These are phyloP conservation scores for Lenzites betulinus DNA, from an alignment of 768 basidiomycete species.

Conservation along the genomic window DNA sequence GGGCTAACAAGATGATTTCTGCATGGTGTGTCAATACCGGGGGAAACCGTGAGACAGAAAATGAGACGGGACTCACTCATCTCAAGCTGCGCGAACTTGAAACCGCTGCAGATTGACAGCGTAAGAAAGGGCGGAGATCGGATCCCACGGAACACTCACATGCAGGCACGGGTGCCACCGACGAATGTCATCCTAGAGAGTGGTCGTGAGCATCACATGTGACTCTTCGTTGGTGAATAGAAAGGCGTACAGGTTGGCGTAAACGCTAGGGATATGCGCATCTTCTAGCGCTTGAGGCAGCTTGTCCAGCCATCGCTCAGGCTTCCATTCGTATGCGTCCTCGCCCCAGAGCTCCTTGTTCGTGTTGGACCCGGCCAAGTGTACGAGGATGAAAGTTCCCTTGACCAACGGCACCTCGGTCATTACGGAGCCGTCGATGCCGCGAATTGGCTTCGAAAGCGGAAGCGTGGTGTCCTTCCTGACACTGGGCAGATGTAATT, in stretches of 20 bases:
- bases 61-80: constrained; percentile 11
- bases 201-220: no score
- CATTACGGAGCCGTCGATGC: constrained; percentile 39
- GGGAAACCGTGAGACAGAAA: background rate
- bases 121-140: no score
- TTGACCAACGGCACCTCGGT: constrained; percentile 41
- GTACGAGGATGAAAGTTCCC: constrained; percentile 10
- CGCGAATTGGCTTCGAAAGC: constrained; percentile 39
- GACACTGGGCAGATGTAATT: constrained; percentile 21
- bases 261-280: constrained; percentile 17
- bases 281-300: constrained; percentile 14
- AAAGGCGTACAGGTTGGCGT: constrained; percentile 18
- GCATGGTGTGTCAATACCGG: no score
- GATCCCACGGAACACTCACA: constrained; percentile 3
- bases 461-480: constrained; percentile 42
- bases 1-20: background rate
- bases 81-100: constrained; percentile 24
- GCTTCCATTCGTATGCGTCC: constrained; percentile 35
- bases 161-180: constrained; percentile 15
- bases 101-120: constrained; percentile 9
- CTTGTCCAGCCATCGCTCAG: constrained; percentile 17
- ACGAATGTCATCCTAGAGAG: constrained; percentile 18
- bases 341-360: constrained; percentile 39
- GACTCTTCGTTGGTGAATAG: background rate
- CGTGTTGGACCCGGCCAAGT: constrained; percentile 2